Evolutionary conservation across 306 rosid species (phyloP), one percentile per base, ranked within the genome.

Genomic region (Malus sylvestris): DNA sequence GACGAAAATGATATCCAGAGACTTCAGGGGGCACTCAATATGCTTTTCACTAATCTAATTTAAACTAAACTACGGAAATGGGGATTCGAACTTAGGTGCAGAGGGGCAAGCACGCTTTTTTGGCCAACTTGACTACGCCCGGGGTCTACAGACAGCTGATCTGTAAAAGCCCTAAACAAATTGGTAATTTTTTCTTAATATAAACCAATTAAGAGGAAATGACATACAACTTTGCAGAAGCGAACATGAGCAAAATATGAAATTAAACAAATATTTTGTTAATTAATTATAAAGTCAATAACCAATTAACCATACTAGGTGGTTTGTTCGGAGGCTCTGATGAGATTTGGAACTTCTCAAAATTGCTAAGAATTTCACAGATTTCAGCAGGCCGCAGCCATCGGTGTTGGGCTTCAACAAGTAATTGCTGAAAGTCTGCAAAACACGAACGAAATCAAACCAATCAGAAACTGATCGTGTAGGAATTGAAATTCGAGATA

Each of bases 321-420:
- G 98, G 98, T 84, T 86, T 90, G 79, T 74, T 88, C 71, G 94
- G 96, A 81, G 98, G 96, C 83, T 93, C 96, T 78, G 91, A 42
- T 65, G 89, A 73, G 78, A 93, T 93, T 1, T 77, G 91, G 86
- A 90, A 93, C 85, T 78, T 87, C 57, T 76, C 79, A 80, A 86
- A 84, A 70, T 93, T 93, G 67, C 90, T 86, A 69, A 93, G 94
- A 83, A 93, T 93, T 88, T 90, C 98, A 93, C 96, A 90, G 83
- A 93, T 91, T 90, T 93, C 98, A 72, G 98, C 96, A 49, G 98
- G 98, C 9, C 98, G 86, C 80, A 93, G 81, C 98, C 98, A 93
- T 66, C 98, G 87, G 83, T 90, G 88, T 79, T 83, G 92, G 45
- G 98, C 98, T 87, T 93, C 98, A 71, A 42, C 23, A 71, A 85